Evolutionary conservation across 1,284 basidiomycete species (phyloP), one percentile per base, ranked within the genome.

Genomic region (Austropuccinia psidii): DNA sequence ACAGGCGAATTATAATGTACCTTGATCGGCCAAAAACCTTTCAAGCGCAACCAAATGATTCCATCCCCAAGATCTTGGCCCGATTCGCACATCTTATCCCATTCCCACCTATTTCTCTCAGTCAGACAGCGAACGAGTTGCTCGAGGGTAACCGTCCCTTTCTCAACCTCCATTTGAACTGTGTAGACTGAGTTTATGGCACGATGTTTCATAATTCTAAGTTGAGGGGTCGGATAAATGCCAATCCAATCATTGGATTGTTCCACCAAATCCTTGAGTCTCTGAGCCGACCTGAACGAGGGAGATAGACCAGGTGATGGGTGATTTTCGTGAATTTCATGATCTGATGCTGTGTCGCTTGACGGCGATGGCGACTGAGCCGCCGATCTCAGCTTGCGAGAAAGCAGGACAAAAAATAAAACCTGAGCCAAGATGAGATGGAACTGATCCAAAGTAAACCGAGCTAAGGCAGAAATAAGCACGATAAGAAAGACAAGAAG

Each of bases 21-120:
- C 54, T 68, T 68, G 52, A 68, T 57, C 4, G 66, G 66, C 66
- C 66, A 68, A 39, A 57, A 68, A 3, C 66, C 66, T 37, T 68
- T 68, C 11, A 68, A 50, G 0, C 66, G 50, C n/a, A 68, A 35
- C 66, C 65, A 68, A 31, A 29, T 57, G 21, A 68, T 19, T 21
- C 54, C 54, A 5, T 68, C 52, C 27, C 54, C 66, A 35, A 68
- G 29, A 39, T 68, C 66, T 33, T 45, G 19, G n/a, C 66, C 66
- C 27, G 13, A 43, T 39, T 68, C 66, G 31, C 66, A 68, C 66
- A 68, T 68, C 15, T 19, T n/a, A 39, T 68, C 66, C 66, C 66
- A 68, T 47, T 68, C 66, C 66, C 66, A 68, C 29, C 57, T 49
- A n/a, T 68, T 68, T 15, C 39, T 52, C 15, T 68, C 54, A 15